Evolutionary conservation across 768 basidiomycete genomes (phyloP).

Genomic region (Lentinula guzmanii): DNA sequence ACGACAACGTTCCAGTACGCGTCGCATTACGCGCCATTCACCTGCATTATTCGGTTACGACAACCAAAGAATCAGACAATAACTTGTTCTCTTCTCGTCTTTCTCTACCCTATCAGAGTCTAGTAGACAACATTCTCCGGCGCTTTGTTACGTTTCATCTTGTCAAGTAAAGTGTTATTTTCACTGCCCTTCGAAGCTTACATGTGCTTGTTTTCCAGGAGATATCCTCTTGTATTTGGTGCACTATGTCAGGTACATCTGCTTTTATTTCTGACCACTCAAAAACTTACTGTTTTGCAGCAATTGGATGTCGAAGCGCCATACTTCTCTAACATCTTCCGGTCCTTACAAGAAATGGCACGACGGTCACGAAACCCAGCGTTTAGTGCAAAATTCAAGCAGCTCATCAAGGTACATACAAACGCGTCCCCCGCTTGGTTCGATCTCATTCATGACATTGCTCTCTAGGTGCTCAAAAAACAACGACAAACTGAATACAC

Average conservation of each 20-base stretch:
- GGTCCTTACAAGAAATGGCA: constrained; percentile 45
- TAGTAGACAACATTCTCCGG: constrained; percentile 45
- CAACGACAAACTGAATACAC: constrained; percentile 22
- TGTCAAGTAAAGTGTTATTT: constrained; percentile 35
- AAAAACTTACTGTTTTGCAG: constrained; percentile 24
- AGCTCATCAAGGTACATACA: constrained; percentile 22
- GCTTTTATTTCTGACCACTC: constrained; percentile 4
- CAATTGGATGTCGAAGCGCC: constrained; percentile 49
- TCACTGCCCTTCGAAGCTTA: constrained; percentile 11
- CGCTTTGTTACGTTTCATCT: constrained; percentile 56
- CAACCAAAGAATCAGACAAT: constrained; percentile 12
- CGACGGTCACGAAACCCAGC: constrained; percentile 40
- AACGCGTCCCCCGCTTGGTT: neutral
- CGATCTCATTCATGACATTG: neutral
- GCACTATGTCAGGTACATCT: constrained; percentile 51
- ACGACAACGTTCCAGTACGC: constrained; percentile 24
- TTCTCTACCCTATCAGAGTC: constrained; percentile 46
- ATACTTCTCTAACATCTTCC: constrained; percentile 42
- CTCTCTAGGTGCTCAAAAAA: constrained; percentile 19
- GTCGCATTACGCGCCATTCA: constrained; percentile 33
- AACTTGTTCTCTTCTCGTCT: constrained; percentile 52
- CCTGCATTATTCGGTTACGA: constrained; percentile 28
- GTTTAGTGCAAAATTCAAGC: constrained; percentile 40
- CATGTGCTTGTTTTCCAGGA: constrained; percentile 32
- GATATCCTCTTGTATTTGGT: constrained; percentile 77